These are phyloP conservation scores for Lachnellula suecica DNA, from an alignment of 2,329 filamentous ascomycete species.

Conservation along the genomic window DNA sequence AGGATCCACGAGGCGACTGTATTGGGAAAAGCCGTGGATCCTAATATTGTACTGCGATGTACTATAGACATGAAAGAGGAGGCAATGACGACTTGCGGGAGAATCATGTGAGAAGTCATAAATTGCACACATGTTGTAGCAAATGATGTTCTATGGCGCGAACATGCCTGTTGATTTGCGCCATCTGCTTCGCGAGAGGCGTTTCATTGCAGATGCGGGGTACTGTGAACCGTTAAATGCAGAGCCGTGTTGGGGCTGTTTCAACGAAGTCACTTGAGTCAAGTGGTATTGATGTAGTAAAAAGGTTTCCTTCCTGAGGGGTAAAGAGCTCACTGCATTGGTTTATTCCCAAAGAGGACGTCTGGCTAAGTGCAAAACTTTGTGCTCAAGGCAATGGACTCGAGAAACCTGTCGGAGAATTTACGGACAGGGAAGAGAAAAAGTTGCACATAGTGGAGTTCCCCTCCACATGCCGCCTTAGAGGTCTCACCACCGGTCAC, in stretches of 20 bases:
- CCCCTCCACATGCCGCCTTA: not conserved
- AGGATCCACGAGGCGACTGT: not conserved
- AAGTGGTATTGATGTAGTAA: not conserved
- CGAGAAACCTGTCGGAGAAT: not conserved
- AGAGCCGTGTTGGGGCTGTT: too few species aligned
- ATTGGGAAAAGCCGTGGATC: not conserved
- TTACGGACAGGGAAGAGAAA: not conserved
- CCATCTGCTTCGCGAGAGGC: not conserved
- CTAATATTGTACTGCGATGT: not conserved
- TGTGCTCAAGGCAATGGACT: not conserved
- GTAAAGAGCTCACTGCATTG: not conserved
- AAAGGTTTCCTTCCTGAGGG: not conserved
- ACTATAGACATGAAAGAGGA: not conserved
- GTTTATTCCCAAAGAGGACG: too few species aligned
- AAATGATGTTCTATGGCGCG: slow-evolving; percentile 7
- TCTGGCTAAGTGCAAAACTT: too few species aligned
- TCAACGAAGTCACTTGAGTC: not conserved
- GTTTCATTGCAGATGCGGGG: slow-evolving; percentile 11
- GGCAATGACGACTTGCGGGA: not conserved
- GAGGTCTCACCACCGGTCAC: not conserved
- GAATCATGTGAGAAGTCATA: not conserved
- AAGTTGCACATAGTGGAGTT: not conserved
- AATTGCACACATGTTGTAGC: not conserved
- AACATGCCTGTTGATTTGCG: slow-evolving; percentile 4
- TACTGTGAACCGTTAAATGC: not conserved